These are phyloP conservation scores for Podaxis pistillaris DNA, from an alignment of 768 basidiomycete species.

Conservation along the genomic window DNA sequence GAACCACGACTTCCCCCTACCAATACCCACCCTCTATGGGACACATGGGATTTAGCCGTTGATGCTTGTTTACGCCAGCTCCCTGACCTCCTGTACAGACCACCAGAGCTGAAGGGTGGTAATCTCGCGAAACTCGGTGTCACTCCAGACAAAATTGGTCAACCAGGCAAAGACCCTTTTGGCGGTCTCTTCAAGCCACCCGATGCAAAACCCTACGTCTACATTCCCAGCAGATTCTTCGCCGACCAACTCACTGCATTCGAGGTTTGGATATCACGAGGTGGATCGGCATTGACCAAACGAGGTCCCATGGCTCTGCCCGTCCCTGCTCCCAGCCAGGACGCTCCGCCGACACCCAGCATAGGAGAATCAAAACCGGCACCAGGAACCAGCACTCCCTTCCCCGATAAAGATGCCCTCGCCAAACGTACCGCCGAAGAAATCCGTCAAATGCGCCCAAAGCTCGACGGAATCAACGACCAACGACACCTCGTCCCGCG, in stretches of 20 bases:
- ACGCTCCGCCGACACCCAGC: not conserved
- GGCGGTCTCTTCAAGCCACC: constrained; percentile 23
- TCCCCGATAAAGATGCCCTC: constrained; percentile 18
- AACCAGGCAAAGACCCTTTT: constrained; percentile 24
- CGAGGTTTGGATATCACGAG: constrained; percentile 96
- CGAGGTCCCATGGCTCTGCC: constrained; percentile 76
- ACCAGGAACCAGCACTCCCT: not conserved
- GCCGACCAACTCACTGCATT: constrained; percentile 96
- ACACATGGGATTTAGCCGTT: constrained; percentile 96
- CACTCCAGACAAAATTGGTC: constrained; percentile 42
- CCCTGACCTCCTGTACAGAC: constrained; percentile 63
- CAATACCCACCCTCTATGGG: constrained; percentile 97
- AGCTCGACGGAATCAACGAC: constrained; percentile 14
- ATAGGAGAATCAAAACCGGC: not conserved
- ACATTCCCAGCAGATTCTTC: constrained; percentile 90
- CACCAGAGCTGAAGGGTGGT: constrained; percentile 9
- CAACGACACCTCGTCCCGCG: constrained; percentile 67
- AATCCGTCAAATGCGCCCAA: constrained; percentile 28
- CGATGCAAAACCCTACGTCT: constrained; percentile 57
- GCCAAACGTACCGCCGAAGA: constrained; percentile 25
- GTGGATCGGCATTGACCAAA: constrained; percentile 80
- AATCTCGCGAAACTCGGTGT: constrained; percentile 26
- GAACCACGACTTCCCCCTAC: constrained; percentile 89
- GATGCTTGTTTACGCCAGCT: constrained; percentile 92
- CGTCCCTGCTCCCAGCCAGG: not conserved